These are phyloP conservation scores for Goffeauzyma gilvescens DNA, from an alignment of 768 basidiomycete species.

Conservation along the genomic window DNA sequence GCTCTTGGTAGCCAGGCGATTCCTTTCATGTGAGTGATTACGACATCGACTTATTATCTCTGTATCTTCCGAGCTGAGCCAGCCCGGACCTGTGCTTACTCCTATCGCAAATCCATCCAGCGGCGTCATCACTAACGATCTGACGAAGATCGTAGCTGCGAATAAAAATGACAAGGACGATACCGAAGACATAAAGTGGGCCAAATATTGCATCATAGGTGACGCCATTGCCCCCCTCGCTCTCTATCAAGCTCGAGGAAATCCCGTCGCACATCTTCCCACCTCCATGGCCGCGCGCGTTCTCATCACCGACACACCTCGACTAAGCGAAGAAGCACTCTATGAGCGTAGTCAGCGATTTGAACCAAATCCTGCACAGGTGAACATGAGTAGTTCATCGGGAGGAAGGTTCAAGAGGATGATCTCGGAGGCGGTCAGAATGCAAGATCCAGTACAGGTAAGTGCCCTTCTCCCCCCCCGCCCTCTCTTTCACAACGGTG, in stretches of 20 bases:
- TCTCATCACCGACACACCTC: constrained; percentile 20
- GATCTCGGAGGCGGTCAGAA: constrained; percentile 3
- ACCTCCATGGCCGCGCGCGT: constrained; percentile 12
- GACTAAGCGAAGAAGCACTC: constrained; percentile 27
- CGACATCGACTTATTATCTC: not conserved
- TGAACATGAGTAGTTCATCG: constrained; percentile 4
- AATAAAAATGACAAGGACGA: constrained; percentile 56
- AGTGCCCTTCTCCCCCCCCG: no score
- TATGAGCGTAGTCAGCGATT: constrained; percentile 17
- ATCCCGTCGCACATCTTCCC: constrained; percentile 1
- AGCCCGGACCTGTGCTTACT: no score
- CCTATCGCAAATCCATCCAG: no score
- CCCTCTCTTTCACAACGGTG: no score
- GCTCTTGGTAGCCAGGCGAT: constrained; percentile 63
- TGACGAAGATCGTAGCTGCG: constrained; percentile 69
- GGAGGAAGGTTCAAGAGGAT: constrained; percentile 1
- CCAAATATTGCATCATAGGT: constrained; percentile 83
- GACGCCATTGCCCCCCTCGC: constrained; percentile 59
- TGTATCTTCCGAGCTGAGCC: no score
- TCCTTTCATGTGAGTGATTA: constrained; percentile 41
- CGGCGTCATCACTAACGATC: constrained; percentile 77
- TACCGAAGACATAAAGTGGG: constrained; percentile 70
- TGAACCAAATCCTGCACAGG: constrained; percentile 7
- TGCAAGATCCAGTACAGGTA: no score
- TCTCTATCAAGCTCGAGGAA: constrained; percentile 49